Evolutionary conservation across 805 yeast genomes (phyloP).

Genomic region (Nakazawaea pomicola): DNA sequence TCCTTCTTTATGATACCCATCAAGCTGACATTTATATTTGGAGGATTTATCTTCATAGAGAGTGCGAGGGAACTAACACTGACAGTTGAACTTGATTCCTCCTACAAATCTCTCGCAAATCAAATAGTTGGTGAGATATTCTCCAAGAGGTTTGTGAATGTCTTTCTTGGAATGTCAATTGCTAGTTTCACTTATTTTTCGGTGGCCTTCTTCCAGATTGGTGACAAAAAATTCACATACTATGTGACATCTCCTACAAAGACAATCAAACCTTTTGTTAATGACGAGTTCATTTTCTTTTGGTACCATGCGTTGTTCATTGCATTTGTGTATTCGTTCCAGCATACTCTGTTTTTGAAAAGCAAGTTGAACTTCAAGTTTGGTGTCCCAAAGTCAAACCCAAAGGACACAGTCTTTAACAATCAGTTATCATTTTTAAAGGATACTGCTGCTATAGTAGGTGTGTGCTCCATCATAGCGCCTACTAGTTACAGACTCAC

Average conservation of each 20-base stretch:
- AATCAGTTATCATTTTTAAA: conserved; percentile 29
- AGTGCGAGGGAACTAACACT: conserved; percentile 24
- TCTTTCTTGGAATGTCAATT: conserved; percentile 17
- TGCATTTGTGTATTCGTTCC: conserved; percentile 42
- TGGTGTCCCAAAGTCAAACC: conserved; percentile 36
- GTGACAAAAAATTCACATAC: conserved; percentile 18
- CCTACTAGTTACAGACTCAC: conserved; percentile 37
- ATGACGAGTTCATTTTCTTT: conserved; percentile 41
- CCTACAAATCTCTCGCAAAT: conserved; percentile 20
- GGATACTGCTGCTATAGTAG: conserved; percentile 31
- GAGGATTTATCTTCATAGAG: conserved; percentile 23
- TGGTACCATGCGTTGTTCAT: conserved; percentile 40
- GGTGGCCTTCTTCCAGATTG: conserved; percentile 19
- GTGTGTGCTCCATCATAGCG: conserved; percentile 23
- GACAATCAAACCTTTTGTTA: conserved; percentile 36
- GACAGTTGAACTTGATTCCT: conserved; percentile 19
- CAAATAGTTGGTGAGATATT: conserved; percentile 21
- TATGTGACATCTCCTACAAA: conserved; percentile 28
- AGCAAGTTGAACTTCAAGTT: conserved; percentile 46
- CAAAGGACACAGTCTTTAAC: conserved; percentile 22
- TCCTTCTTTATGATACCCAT: conserved; percentile 20
- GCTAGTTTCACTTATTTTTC: conserved; percentile 18
- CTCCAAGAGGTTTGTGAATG: conserved; percentile 19
- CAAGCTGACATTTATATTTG: conserved; percentile 22
- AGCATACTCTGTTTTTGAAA: conserved; percentile 48